These are phyloP conservation scores for Scenedesmus sp. DNA, from an alignment of 163 green algal genomes.

Conservation along the genomic window DNA sequence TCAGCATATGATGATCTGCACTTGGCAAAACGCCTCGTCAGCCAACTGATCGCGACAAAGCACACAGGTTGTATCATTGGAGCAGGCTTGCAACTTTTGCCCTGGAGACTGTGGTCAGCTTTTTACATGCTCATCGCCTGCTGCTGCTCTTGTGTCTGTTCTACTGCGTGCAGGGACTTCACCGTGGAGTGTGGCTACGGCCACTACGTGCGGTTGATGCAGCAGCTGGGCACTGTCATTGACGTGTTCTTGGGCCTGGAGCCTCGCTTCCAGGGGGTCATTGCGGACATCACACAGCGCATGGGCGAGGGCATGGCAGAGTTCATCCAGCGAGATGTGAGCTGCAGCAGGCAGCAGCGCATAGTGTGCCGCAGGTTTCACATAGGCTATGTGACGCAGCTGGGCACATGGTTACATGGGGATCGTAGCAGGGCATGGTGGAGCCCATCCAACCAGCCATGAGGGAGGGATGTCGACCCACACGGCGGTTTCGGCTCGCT, in stretches of 20 bases:
- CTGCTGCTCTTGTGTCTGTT: background rate
- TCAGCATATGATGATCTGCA: background rate
- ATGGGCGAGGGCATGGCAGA: conserved; percentile 98
- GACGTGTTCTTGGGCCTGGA: conserved; percentile 87
- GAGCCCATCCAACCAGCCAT: too few relatives aligned
- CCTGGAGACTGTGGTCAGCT: too few relatives aligned
- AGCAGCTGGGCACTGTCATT: conserved; percentile 86
- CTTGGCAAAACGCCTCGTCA: too few relatives aligned
- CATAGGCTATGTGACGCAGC: too few relatives aligned
- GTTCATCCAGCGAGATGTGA: conserved; percentile 92
- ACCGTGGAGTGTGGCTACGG: conserved; percentile 77
- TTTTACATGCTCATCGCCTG: too few relatives aligned
- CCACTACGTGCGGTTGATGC: conserved; percentile 91
- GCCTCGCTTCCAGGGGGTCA: conserved; percentile 76
- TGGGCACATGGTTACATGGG: too few relatives aligned
- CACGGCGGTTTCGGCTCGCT: too few relatives aligned
- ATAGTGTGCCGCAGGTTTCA: background rate
- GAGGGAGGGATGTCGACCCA: background rate
- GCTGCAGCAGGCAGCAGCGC: background rate
- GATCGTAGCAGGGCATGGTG: too few relatives aligned
- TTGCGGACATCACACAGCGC: conserved; percentile 92
- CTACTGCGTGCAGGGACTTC: conserved; percentile 64
- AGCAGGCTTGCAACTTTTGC: too few relatives aligned
- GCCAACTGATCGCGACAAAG: background rate
- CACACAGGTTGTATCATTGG: background rate